phyloP scores from a whole-genome alignment of 306 rosid genomes.

The Casuarina glauca region DNA sequence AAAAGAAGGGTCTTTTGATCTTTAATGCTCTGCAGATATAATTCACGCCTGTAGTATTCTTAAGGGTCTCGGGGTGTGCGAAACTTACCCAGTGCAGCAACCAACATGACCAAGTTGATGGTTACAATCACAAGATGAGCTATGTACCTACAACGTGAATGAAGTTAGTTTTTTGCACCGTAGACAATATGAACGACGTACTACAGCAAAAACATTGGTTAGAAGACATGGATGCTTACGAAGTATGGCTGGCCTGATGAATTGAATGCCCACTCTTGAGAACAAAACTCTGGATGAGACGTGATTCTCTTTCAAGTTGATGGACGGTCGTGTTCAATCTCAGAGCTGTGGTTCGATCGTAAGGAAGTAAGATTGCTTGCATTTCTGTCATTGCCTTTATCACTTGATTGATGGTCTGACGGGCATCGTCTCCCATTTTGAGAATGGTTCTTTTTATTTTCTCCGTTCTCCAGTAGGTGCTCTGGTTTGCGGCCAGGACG shows the following conservation, averaged over 20 bases:
- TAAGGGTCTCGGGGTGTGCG: neutral
- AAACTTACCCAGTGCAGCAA: slow-evolving; percentile 52
- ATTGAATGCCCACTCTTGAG: slow-evolving; percentile 39
- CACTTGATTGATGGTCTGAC: slow-evolving; percentile 36
- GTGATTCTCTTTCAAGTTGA: slow-evolving; percentile 46
- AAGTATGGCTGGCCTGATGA: slow-evolving; percentile 43
- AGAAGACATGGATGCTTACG: slow-evolving; percentile 39
- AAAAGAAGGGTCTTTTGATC: too few species aligned
- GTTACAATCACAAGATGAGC: slow-evolving; percentile 53
- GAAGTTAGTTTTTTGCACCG: neutral
- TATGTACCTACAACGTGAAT: slow-evolving; percentile 36
- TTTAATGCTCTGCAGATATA: neutral
- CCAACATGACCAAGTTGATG: slow-evolving; percentile 48
- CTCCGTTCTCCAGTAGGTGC: slow-evolving; percentile 41
- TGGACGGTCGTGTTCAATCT: slow-evolving; percentile 42
- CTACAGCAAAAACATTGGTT: neutral
- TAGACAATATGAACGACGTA: neutral
- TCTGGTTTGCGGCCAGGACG: slow-evolving; percentile 44
- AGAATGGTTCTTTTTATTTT: slow-evolving; percentile 47
- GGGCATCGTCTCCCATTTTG: slow-evolving; percentile 52
- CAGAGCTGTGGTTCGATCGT: slow-evolving; percentile 39
- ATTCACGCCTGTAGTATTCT: neutral
- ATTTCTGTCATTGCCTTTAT: slow-evolving; percentile 47
- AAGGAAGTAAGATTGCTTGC: slow-evolving; percentile 57
- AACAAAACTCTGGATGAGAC: slow-evolving; percentile 42